Percentiles rank a stretch among this genome's conserved stretches.
These are phyloP conservation scores for Podospora comata DNA, from an alignment of 495 filamentous ascomycete species.

Conservation along the genomic window DNA sequence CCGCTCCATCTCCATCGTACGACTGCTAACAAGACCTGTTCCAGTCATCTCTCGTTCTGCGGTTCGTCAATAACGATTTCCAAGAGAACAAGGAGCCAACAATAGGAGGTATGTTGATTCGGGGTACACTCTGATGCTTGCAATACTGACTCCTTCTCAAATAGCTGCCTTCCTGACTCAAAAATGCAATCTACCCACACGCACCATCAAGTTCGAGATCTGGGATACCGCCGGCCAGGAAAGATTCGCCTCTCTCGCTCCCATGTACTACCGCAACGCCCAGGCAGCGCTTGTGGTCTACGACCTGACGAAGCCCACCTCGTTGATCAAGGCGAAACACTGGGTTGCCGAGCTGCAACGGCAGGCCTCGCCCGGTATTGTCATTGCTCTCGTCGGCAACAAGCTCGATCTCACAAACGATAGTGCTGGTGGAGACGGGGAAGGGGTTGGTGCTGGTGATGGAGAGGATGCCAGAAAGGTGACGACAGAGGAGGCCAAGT, in stretches of 20 bases:
- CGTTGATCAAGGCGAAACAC: conserved; percentile 92
- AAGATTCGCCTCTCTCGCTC: conserved; percentile 92
- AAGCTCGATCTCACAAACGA: conserved; percentile 84
- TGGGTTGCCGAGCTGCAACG: conserved; percentile 98
- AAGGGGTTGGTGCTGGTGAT: conserved; percentile 54
- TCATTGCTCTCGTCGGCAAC: conserved; percentile 96
- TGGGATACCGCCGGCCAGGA: conserved; percentile 99
- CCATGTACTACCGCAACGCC: conserved; percentile 99
- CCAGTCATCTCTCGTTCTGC: conserved; percentile 93
- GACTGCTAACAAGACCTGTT: conserved; percentile 24
- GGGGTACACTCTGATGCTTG: not conserved
- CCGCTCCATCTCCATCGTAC: not conserved
- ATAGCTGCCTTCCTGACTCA: conserved; percentile 96
- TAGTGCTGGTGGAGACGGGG: conserved; percentile 42
- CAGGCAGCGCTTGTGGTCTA: conserved; percentile 98
- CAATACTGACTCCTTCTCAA: conserved; percentile 14
- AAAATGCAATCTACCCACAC: conserved; percentile 92
- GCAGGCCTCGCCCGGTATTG: conserved; percentile 95
- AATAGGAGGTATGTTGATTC: conserved; percentile 75
- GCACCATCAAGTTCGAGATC: conserved; percentile 99
- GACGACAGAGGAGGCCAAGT: conserved; percentile 78
- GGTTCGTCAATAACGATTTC: conserved; percentile 99
- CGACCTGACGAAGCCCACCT: conserved; percentile 95
- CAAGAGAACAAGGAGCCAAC: conserved; percentile 99
- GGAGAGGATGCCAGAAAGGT: conserved; percentile 83